Evolutionary conservation across 495 filamentous ascomycete genomes (phyloP).

Genomic region (Lasiosphaeris hirsuta): DNA sequence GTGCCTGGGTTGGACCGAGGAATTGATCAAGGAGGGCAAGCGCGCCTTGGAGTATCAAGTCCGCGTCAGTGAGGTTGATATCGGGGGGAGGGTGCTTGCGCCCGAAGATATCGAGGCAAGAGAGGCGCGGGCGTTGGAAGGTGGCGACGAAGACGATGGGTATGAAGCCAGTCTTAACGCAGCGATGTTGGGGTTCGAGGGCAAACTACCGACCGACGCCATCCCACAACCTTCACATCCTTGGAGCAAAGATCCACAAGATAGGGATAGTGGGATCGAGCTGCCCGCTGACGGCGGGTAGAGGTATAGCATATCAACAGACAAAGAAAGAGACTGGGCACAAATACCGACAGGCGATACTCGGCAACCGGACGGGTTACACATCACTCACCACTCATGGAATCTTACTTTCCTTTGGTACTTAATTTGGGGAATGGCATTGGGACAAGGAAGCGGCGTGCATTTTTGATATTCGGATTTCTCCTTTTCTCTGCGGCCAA

Average conservation of each 20-base stretch:
- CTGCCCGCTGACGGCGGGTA: conserved; percentile 36
- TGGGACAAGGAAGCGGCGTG: conserved; percentile 12
- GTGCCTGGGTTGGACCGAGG: conserved; percentile 82
- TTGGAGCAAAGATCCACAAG: conserved; percentile 40
- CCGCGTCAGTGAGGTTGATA: conserved; percentile 67
- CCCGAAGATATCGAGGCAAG: conserved; percentile 41
- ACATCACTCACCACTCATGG: conserved; percentile 25
- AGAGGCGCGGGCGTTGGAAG: conserved; percentile 50
- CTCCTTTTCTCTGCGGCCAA: background rate
- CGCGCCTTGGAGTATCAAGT: conserved; percentile 82
- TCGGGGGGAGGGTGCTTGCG: conserved; percentile 76
- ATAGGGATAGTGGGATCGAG: conserved; percentile 55
- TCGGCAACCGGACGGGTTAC: background rate
- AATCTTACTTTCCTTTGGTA: conserved; percentile 12
- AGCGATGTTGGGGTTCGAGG: conserved; percentile 23
- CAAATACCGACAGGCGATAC: background rate
- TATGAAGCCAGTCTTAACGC: conserved; percentile 23
- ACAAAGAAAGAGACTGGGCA: conserved; percentile 1
- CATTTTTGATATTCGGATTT: conserved; percentile 9
- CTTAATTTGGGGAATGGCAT: conserved; percentile 1
- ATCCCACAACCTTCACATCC: conserved; percentile 2
- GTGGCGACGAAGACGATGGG: conserved; percentile 44
- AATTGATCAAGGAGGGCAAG: conserved; percentile 81
- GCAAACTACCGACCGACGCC: conserved; percentile 8
- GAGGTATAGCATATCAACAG: background rate